phyloP scores from a whole-genome alignment of 2,329 filamentous ascomycete species.

The Colletotrichum phormii region DNA sequence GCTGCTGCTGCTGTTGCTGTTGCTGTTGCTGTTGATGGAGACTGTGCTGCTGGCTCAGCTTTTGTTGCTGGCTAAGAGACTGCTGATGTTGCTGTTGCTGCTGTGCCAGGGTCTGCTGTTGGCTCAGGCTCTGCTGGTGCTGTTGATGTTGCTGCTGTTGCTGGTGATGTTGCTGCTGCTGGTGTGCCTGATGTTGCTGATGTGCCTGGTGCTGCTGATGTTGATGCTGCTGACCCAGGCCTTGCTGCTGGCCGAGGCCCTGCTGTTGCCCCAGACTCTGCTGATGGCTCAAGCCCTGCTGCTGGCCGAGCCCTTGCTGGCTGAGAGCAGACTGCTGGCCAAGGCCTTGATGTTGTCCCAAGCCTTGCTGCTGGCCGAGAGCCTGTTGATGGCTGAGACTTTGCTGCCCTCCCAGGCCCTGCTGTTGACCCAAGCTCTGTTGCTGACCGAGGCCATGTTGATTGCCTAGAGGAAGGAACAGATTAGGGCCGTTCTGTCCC shows the following conservation, averaged over 20 bases:
- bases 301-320: conserved; percentile 21
- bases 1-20: conserved; percentile 42
- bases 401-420: conserved; percentile 33
- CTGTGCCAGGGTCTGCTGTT: conserved; percentile 43
- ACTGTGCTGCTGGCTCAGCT: conserved; percentile 45
- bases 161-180: conserved; percentile 46
- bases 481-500: conserved; percentile 50
- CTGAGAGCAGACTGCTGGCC: conserved; percentile 26
- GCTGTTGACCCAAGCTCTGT: conserved; percentile 32
- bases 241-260: conserved; percentile 23
- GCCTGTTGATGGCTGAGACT: conserved; percentile 32
- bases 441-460: conserved; percentile 33
- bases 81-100: conserved; percentile 47
- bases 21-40: conserved; percentile 45
- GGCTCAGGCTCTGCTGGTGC: conserved; percentile 46
- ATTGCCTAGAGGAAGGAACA: conserved; percentile 47
- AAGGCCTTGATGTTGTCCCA: conserved; percentile 27
- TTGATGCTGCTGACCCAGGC: conserved; percentile 15
- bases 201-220: too few relatives aligned
- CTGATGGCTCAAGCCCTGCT: conserved; percentile 28
- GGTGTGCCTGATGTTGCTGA: conserved; percentile 44
- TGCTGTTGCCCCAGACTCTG: conserved; percentile 30
- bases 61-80: conserved; percentile 46
- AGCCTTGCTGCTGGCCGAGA: conserved; percentile 27
- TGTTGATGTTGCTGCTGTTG: conserved; percentile 45